These are phyloP conservation scores for Eucalyptus cloeziana DNA, from an alignment of 345 rosid species.

Conservation along the genomic window DNA sequence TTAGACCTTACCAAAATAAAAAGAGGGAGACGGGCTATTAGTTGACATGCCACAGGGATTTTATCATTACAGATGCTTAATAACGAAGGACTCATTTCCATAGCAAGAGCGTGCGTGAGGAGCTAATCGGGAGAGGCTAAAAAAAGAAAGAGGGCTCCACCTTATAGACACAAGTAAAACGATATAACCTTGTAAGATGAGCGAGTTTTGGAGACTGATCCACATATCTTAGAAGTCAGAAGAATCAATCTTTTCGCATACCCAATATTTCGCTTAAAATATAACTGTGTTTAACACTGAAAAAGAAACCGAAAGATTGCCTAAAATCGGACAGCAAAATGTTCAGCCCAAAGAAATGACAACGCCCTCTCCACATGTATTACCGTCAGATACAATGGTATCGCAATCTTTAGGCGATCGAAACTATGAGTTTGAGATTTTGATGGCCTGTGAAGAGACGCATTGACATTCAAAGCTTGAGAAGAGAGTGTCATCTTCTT, in stretches of 20 bases:
- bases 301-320: background rate
- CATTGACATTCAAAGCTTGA: background rate
- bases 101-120: background rate
- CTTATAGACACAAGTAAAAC: background rate
- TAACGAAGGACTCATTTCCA: background rate
- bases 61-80: too few relatives aligned
- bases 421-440: background rate
- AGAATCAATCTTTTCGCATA: background rate
- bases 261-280: background rate
- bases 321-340: background rate
- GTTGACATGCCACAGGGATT: background rate
- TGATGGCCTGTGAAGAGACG: slow-evolving; percentile 2
- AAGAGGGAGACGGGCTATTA: background rate
- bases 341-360: background rate
- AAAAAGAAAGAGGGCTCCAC: background rate
- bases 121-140: background rate
- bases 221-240: background rate
- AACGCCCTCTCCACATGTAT: background rate
- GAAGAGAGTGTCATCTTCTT: slow-evolving; percentile 6
- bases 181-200: background rate
- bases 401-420: background rate
- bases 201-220: background rate
- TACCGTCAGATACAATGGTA: slow-evolving; percentile 8
- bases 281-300: background rate
- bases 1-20: background rate